Conservation (phyloP, 2,329 filamentous ascomycete genomes). For the Neonectria faginata region DNA sequence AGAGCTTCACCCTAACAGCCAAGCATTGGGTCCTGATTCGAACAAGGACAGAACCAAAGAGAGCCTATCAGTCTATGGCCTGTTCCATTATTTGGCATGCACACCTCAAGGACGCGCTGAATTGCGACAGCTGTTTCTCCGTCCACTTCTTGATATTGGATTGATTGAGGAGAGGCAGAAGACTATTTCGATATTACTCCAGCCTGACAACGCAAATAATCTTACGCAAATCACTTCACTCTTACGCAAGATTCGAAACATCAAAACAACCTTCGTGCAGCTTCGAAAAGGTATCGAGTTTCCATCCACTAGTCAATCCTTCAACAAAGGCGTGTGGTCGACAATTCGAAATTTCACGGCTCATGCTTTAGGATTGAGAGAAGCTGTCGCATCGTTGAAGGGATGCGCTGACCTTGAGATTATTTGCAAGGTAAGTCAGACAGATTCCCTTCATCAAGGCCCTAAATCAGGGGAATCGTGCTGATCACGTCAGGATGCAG, state of each 20-base stretch:
- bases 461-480: background rate
- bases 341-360: conserved; percentile 78
- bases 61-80: conserved; percentile 83
- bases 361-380: conserved; percentile 75
- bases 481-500: conserved; percentile 50
- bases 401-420: conserved; percentile 34
- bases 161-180: conserved; percentile 78
- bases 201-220: conserved; percentile 72
- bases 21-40: conserved; percentile 70
- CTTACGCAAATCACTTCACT: conserved; percentile 68
- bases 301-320: conserved; percentile 60
- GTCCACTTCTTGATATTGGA: conserved; percentile 76
- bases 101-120: conserved; percentile 82
- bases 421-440: conserved; percentile 58
- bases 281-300: conserved; percentile 81
- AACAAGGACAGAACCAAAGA: conserved; percentile 75
- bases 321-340: conserved; percentile 78
- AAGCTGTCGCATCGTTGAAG: conserved; percentile 59
- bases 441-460: conserved; percentile 43
- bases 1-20: conserved; percentile 84
- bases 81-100: conserved; percentile 79
- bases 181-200: conserved; percentile 74
- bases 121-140: conserved; percentile 84
- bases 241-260: conserved; percentile 80
- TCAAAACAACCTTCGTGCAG: conserved; percentile 74